Evolutionary conservation across 2,329 filamentous ascomycete species (phyloP).

Genomic region (Coniochaeta sp.): DNA sequence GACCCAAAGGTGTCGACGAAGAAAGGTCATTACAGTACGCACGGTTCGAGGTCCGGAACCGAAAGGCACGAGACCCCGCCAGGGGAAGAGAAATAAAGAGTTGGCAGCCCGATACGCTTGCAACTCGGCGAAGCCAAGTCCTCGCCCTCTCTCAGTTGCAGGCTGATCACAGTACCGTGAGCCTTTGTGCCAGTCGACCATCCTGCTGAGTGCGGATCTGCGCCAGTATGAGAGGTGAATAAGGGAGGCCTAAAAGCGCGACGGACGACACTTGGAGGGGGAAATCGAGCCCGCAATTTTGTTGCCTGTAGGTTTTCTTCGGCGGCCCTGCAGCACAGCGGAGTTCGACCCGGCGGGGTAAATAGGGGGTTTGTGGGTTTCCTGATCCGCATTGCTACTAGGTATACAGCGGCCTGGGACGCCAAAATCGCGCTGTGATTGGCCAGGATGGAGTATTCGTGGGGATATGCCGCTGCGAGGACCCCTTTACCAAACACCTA

Average conservation of each 20-base stretch:
- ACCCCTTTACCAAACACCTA: conserved; percentile 16
- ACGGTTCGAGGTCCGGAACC: neutral
- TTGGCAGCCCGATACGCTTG: too few relatives aligned
- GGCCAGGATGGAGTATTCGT: conserved; percentile 17
- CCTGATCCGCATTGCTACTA: neutral
- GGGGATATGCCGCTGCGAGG: conserved; percentile 18
- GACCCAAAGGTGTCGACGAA: too few relatives aligned
- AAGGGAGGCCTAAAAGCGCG: too few relatives aligned
- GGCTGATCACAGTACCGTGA: neutral
- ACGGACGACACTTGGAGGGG: too few relatives aligned
- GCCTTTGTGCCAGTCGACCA: neutral
- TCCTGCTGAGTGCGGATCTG: neutral
- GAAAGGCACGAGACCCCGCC: too few relatives aligned
- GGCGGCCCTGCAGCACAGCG: neutral
- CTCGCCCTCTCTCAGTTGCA: neutral
- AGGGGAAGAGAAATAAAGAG: too few relatives aligned
- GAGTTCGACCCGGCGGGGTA: neutral
- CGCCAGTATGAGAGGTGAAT: neutral
- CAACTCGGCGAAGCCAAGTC: too few relatives aligned
- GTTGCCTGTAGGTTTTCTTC: neutral
- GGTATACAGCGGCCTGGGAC: neutral
- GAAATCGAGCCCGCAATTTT: too few relatives aligned
- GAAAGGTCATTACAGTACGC: neutral
- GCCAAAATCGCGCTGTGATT: neutral
- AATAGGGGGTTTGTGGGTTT: neutral